These are phyloP conservation scores for Nakataea oryzae DNA, from an alignment of 2,329 filamentous ascomycete species.

Conservation along the genomic window DNA sequence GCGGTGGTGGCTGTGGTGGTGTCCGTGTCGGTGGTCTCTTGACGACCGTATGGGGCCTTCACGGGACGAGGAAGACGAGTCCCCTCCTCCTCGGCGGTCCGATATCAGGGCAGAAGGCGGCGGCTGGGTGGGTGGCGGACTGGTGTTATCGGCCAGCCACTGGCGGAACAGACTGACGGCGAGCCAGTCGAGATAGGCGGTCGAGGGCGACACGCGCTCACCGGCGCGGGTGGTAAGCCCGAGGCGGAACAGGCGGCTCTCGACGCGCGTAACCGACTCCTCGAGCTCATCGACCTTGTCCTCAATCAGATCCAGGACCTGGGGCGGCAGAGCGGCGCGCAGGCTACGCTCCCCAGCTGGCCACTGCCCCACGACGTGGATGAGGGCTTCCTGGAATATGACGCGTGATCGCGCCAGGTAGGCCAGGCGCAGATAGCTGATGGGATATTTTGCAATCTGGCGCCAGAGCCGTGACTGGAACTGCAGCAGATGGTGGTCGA, in stretches of 20 bases:
- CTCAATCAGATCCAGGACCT: slow-evolving; percentile 81
- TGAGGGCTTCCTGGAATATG: slow-evolving; percentile 77
- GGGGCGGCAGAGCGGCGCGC: slow-evolving; percentile 59
- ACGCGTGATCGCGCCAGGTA: slow-evolving; percentile 76
- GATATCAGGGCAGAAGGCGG: slow-evolving; percentile 9
- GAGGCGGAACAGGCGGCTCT: slow-evolving; percentile 72
- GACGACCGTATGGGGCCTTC: background rate
- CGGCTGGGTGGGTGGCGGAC: slow-evolving; percentile 45
- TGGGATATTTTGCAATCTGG: slow-evolving; percentile 92
- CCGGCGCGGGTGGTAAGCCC: slow-evolving; percentile 69
- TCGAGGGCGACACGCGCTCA: slow-evolving; percentile 70
- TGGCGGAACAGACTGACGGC: slow-evolving; percentile 80
- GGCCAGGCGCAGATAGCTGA: slow-evolving; percentile 81
- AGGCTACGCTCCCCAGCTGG: slow-evolving; percentile 70
- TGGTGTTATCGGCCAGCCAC: slow-evolving; percentile 86
- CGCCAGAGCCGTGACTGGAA: slow-evolving; percentile 90
- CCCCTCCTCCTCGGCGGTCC: slow-evolving; percentile 8
- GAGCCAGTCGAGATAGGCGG: slow-evolving; percentile 81
- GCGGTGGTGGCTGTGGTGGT: slow-evolving; percentile 7
- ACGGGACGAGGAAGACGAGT: slow-evolving; percentile 1
- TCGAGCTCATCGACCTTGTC: slow-evolving; percentile 91
- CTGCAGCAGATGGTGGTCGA: slow-evolving; percentile 87
- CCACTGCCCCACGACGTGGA: slow-evolving; percentile 94
- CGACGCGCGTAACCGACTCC: slow-evolving; percentile 69
- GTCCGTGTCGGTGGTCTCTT: slow-evolving; percentile 7